A percentile compares a stretch with the other conserved stretches of the same genome.
These are phyloP conservation scores for Chaetomium sp. DNA, from an alignment of 2,329 filamentous ascomycete genomes.

Conservation along the genomic window DNA sequence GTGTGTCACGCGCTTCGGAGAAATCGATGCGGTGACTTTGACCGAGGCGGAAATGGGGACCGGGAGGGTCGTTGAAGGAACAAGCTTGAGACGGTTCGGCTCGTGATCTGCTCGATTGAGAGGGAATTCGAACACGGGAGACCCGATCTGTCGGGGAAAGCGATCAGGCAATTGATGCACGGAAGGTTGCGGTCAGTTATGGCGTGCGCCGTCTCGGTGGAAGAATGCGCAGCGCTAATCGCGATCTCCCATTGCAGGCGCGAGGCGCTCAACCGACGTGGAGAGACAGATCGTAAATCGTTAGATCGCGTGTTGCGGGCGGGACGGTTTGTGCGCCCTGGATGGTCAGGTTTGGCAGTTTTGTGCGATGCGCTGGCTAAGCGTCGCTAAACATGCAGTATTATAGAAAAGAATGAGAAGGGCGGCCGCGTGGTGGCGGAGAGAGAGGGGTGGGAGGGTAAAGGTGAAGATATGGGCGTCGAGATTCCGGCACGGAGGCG, in stretches of 20 bases:
- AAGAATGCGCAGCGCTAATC: constrained; percentile 33
- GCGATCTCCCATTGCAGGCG: constrained; percentile 36
- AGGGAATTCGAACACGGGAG: constrained; percentile 14
- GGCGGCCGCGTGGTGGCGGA: constrained; percentile 12
- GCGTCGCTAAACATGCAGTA: constrained; percentile 24
- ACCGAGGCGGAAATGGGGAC: neutral
- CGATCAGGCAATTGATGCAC: constrained; percentile 16
- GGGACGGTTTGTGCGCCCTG: constrained; percentile 2
- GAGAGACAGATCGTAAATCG: constrained; percentile 19
- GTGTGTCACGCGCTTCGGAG: constrained; percentile 1
- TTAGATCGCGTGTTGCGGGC: constrained; percentile 25
- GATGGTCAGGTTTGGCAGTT: constrained; percentile 8
- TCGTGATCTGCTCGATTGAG: constrained; percentile 13
- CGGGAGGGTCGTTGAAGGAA: neutral
- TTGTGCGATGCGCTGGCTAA: constrained; percentile 20
- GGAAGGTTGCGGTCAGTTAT: constrained; percentile 16
- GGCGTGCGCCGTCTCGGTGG: constrained; percentile 24
- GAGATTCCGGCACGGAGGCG: constrained; percentile 33
- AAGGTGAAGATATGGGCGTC: constrained; percentile 28
- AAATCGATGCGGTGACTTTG: constrained; percentile 1
- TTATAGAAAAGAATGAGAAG: constrained; percentile 8
- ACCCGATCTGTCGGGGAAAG: constrained; percentile 11
- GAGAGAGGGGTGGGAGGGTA: constrained; percentile 20
- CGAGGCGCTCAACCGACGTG: constrained; percentile 26
- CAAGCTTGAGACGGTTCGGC: constrained; percentile 12